A percentile compares a stretch with the other conserved stretches of the same genome.
Conservation (phyloP, 2,329 filamentous ascomycete genomes). For the Neospermospora avenae region DNA sequence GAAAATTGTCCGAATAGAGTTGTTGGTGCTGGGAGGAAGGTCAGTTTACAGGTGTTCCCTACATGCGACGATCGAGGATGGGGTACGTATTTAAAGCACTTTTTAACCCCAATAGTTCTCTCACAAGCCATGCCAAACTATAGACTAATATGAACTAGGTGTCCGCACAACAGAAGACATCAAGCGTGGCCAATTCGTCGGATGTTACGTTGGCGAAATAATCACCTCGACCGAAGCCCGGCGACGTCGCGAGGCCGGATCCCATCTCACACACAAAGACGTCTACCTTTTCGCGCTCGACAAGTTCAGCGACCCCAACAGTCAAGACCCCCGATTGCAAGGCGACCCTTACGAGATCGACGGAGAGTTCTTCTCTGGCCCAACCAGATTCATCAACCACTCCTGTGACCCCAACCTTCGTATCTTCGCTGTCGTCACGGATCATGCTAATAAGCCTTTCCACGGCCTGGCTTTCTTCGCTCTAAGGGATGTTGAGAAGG, state of each 20-base stretch:
- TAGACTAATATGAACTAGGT: not conserved
- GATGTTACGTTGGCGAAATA: conserved; percentile 72
- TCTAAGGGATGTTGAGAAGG: conserved; percentile 58
- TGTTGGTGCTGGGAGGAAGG: conserved; percentile 68
- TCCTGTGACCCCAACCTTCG: conserved; percentile 75
- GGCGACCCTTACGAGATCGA: conserved; percentile 59
- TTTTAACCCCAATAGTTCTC: too few species aligned
- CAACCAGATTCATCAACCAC: conserved; percentile 81
- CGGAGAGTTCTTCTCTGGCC: conserved; percentile 74
- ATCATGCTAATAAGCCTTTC: conserved; percentile 69
- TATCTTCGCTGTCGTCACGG: conserved; percentile 76
- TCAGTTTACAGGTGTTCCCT: conserved; percentile 74
- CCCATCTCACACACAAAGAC: conserved; percentile 61
- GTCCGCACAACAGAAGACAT: conserved; percentile 45
- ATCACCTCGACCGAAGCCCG: conserved; percentile 64
- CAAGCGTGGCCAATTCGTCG: conserved; percentile 72
- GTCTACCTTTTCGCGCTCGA: conserved; percentile 79
- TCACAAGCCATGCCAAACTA: not conserved
- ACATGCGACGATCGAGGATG: conserved; percentile 68
- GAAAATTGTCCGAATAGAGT: conserved; percentile 68
- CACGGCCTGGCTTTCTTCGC: conserved; percentile 79
- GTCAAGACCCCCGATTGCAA: conserved; percentile 53
- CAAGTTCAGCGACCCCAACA: conserved; percentile 65
- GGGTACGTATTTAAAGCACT: conserved; percentile 60
- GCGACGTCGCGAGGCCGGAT: conserved; percentile 55